A percentile compares a stretch with the other conserved stretches of the same genome.
phyloP scores from a whole-genome alignment of 2,329 filamentous ascomycete species.

The Atkinsonella texensis region DNA sequence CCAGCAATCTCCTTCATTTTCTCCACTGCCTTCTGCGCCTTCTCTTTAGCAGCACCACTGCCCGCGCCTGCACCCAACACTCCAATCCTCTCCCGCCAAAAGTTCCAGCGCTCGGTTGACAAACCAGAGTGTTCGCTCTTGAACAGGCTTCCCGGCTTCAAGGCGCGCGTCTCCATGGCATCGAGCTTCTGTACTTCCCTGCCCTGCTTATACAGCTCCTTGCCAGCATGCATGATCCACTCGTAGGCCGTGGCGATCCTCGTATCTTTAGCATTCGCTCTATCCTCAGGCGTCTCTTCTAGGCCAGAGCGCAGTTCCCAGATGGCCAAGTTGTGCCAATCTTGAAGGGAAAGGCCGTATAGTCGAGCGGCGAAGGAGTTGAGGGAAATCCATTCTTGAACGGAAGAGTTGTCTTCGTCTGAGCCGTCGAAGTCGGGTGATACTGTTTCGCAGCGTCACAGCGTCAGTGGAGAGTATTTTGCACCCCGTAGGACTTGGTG shows the following conservation, averaged over 20 bases:
- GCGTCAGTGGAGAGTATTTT: background rate
- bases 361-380: slow-evolving; percentile 23
- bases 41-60: slow-evolving; percentile 11
- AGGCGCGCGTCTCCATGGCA: slow-evolving; percentile 10
- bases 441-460: slow-evolving; percentile 6
- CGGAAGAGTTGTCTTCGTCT: slow-evolving; percentile 10
- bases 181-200: slow-evolving; percentile 9
- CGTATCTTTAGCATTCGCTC: slow-evolving; percentile 10
- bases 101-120: slow-evolving; percentile 17
- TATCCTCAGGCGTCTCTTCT: slow-evolving; percentile 13
- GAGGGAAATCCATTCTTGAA: slow-evolving; percentile 18
- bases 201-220: slow-evolving; percentile 12
- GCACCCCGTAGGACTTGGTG: background rate
- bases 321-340: slow-evolving; percentile 17
- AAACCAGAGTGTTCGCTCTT: slow-evolving; percentile 12
- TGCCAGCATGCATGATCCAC: slow-evolving; percentile 20
- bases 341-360: slow-evolving; percentile 11
- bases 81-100: slow-evolving; percentile 18
- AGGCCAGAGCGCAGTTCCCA: slow-evolving; percentile 20
- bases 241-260: slow-evolving; percentile 14
- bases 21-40: slow-evolving; percentile 10
- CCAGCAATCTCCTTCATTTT: slow-evolving; percentile 13
- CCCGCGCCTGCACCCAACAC: slow-evolving; percentile 10
- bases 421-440: slow-evolving; percentile 14
- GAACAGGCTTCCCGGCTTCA: slow-evolving; percentile 13